Evolutionary conservation across 345 rosid species (phyloP), one percentile per base, ranked within the genome.

Genomic region (Gossypium stocksii): DNA sequence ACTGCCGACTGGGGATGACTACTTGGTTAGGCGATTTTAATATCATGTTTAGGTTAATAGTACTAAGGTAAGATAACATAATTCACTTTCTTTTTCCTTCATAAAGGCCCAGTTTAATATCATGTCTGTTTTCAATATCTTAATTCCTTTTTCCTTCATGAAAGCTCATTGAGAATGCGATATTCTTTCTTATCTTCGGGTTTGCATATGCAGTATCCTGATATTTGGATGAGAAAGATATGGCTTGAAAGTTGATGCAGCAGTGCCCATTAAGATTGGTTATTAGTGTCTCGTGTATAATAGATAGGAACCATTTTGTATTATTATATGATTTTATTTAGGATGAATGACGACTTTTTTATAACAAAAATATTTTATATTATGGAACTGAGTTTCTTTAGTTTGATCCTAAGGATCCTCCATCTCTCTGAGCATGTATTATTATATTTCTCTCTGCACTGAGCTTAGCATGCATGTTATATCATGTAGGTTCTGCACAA

Each of bases 401-500:
- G 23, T 46, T 72, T 59, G 76, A 13, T 56, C 25, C 52, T 56
- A 17, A 64, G 52, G 29, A 62, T 9, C 59, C 34, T 57, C 73
- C 54, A 41, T 34, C 41, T 22, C 23, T 4, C 23, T 45, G 34
- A 34, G 48, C 15, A 8, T 49, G 16, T 62, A 66, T 20, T 72
- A n/a, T 72, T 12, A 19, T 74, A 22, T 23, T 25, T 4, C 10
- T 66, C 20, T 72, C 12, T 13, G 27, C 25, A 59, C 14, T 72
- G 56, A 34, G 34, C 51, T 60, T 59, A 53, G 58, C 75, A 54
- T 54, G 65, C 68, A 44, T 77, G 23, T 62, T 38, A 48, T 64
- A 14, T 38, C 48, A 29, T 74, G 7, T 34, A 96, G 99, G 99
- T 96, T 96, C 88, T 96, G 99, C 81, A 93, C 98, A 46, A 84